Evolutionary conservation across 1,284 basidiomycete species (phyloP).

Genomic region (Cryptococcus floricola): DNA sequence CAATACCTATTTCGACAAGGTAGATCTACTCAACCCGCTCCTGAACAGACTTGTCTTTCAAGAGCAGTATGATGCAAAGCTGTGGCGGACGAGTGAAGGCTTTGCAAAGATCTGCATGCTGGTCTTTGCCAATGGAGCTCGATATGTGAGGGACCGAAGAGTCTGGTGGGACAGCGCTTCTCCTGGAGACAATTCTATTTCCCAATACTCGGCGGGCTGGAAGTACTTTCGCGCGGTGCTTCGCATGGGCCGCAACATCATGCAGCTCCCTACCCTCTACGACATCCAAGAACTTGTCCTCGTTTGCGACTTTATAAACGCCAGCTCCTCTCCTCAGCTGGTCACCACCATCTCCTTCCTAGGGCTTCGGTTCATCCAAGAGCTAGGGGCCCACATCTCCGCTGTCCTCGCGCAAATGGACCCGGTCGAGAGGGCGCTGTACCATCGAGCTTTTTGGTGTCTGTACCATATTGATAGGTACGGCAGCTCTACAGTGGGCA

Average conservation of each 20-base stretch:
- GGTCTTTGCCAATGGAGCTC: conserved; percentile 69
- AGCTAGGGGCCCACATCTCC: conserved; percentile 46
- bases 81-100: conserved; percentile 58
- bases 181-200: conserved; percentile 23
- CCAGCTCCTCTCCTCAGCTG: conserved; percentile 63
- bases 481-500: conserved; percentile 67
- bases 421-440: conserved; percentile 60
- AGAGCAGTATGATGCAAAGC: conserved; percentile 55
- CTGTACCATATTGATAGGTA: conserved; percentile 52
- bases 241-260: conserved; percentile 55
- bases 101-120: conserved; percentile 68
- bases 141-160: conserved; percentile 54
- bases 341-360: conserved; percentile 68
- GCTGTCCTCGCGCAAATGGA: conserved; percentile 32
- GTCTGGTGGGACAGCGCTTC: no score
- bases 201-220: conserved; percentile 64
- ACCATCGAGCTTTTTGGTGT: conserved; percentile 77
- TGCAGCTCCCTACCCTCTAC: conserved; percentile 61
- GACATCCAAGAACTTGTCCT: conserved; percentile 64
- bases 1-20: conserved; percentile 62
- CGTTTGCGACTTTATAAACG: conserved; percentile 52
- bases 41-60: conserved; percentile 74
- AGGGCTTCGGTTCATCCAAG: conserved; percentile 61
- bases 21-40: conserved; percentile 64
- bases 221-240: conserved; percentile 65